phyloP scores from a whole-genome alignment of 768 basidiomycete species.

The Dioszegia aurantiaca region DNA sequence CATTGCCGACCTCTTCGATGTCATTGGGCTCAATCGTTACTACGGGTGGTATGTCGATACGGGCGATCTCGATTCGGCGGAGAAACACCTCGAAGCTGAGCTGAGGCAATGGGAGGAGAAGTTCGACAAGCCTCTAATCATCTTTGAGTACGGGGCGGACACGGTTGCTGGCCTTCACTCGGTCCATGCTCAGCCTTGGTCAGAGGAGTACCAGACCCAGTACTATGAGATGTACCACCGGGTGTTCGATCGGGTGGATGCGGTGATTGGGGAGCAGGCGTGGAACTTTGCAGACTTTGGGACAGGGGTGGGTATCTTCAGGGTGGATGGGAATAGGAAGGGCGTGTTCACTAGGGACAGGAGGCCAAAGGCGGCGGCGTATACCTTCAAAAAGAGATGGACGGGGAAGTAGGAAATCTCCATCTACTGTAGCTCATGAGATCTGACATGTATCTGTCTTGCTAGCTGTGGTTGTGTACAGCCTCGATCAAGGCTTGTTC shows the following conservation, averaged over 20 bases:
- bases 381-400: conserved; percentile 32
- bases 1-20: conserved; percentile 33
- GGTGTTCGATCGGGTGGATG: conserved; percentile 29
- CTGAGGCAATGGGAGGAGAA: conserved; percentile 19
- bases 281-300: conserved; percentile 40
- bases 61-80: conserved; percentile 25
- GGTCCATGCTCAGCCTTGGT: conserved; percentile 24
- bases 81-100: conserved; percentile 27
- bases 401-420: conserved; percentile 11
- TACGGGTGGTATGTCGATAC: conserved; percentile 35
- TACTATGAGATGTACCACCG: conserved; percentile 28
- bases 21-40: conserved; percentile 37
- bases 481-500: too few relatives aligned
- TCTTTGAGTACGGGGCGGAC: conserved; percentile 33
- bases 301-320: conserved; percentile 27
- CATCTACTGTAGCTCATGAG: too few relatives aligned
- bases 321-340: conserved; percentile 38
- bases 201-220: conserved; percentile 31
- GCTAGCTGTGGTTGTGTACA: too few relatives aligned
- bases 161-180: conserved; percentile 26
- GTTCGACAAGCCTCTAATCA: conserved; percentile 26
- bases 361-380: conserved; percentile 29
- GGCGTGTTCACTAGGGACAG: conserved; percentile 29
- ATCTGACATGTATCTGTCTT: too few relatives aligned
- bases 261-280: conserved; percentile 30